Base-by-base conservation (phyloP, 495 filamentous ascomycete genomes). In the Xylaria castorea region DNA sequence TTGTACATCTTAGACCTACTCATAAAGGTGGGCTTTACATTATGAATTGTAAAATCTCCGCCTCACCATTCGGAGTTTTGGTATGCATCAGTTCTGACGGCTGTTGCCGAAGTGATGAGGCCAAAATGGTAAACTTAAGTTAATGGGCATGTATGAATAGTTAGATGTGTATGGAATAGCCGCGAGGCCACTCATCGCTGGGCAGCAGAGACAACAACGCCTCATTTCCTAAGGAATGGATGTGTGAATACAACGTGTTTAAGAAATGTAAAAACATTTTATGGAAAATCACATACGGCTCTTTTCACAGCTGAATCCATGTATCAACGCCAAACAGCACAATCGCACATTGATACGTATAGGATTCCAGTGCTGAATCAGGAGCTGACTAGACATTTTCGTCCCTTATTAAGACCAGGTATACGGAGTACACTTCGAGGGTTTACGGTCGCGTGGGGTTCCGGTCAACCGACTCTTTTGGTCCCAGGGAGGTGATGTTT, bases 201-300 rank as follows among this genome's bases (percentile, higher is more conserved):
- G 44, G 30, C 44, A 46, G 22, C 22, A 18, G 25, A 57, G 57
- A 36, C 14, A 8, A 22, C 1, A 30, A 36, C 8, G 46, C 34
- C 36, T 65, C 60, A 55, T 65, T 63, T 70, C 68, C 57, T 8
- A 34, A 65, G 48, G 69, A 71, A 71, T 65, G 60, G 6, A 18
- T 22, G 11, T n/a, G 36, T 57, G 30, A 32, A 53, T 8, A 30
- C 14, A 22, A 14, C 50, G 25, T 64, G 38, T 34, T 42, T 22
- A 5, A 67, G 40, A 42, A 53, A 51, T 67, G 30, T 30, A 16
- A 67, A 36, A 34, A 36, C 64, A 62, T 46, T 50, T 61, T 27
- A 34, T 27, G 18, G 40, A 25, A 38, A 36, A 53, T 16, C n/a
- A 36, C 36, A 46, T 42, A 30, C 34, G 20, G 55, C 22, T 7